These are phyloP conservation scores for Cryptosporidium baileyi DNA, from an alignment of 169 alveolate species.

Conservation along the genomic window DNA sequence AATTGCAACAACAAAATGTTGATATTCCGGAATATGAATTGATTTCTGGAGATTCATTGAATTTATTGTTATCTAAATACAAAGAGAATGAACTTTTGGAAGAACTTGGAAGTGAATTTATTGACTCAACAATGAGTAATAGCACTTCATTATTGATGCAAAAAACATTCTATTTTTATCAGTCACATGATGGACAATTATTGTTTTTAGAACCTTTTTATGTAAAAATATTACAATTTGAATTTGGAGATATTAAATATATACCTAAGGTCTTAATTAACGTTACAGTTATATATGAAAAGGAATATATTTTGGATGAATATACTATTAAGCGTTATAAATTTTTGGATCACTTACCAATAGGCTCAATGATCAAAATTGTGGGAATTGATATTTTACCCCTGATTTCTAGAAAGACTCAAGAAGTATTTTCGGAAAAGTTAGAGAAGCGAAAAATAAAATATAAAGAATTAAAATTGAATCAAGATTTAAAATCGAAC, in stretches of 20 bases:
- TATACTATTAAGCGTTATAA: background rate
- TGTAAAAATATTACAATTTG: conserved; percentile 1
- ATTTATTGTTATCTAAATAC: background rate
- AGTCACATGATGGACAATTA: conserved; percentile 53
- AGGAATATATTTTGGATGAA: background rate
- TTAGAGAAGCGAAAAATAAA: background rate
- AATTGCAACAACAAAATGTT: background rate
- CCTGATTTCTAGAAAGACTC: conserved; percentile 9
- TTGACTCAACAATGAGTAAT: background rate
- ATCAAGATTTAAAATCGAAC: too few species aligned
- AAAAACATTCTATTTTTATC: conserved; percentile 39
- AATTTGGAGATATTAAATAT: conserved; percentile 43
- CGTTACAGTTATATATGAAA: background rate
- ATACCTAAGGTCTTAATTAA: conserved; percentile 5
- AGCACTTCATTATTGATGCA: background rate
- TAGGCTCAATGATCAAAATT: conserved; percentile 8
- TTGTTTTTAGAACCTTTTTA: conserved; percentile 42
- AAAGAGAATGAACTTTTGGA: conserved; percentile 23
- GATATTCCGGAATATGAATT: background rate
- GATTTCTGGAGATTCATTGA: background rate
- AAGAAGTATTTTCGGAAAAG: background rate
- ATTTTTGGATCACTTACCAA: conserved; percentile 26
- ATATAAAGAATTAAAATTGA: too few species aligned
- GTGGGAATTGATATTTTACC: conserved; percentile 17
- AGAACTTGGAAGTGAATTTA: background rate